Evolutionary conservation across 164 flowering plant species (phyloP).

Genomic region (Macadamia integrifolia): DNA sequence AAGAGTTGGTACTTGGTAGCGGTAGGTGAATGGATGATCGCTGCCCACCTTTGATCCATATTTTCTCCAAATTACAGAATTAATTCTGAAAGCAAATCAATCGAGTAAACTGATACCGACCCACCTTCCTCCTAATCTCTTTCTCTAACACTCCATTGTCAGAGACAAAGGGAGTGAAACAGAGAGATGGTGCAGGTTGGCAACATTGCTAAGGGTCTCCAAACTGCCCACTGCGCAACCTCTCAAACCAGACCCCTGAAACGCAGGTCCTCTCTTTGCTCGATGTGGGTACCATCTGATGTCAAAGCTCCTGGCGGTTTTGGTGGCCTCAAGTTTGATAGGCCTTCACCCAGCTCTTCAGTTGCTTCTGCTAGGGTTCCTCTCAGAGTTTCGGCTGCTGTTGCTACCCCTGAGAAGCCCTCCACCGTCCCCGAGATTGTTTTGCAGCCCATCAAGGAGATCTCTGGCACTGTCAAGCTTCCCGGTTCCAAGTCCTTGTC

Average conservation of each 20-base stretch:
- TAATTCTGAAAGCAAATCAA: not conserved
- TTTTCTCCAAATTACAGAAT: too few species aligned
- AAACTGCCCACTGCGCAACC: not conserved
- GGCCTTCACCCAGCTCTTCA: not conserved
- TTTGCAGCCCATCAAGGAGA: conserved; percentile 82
- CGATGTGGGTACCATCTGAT: conserved; percentile 33
- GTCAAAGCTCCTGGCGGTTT: conserved; percentile 10
- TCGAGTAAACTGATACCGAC: too few species aligned
- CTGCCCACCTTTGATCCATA: too few species aligned
- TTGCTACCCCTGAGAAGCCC: conserved; percentile 62
- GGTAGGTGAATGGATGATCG: not conserved
- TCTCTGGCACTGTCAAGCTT: conserved; percentile 71
- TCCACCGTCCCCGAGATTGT: conserved; percentile 68
- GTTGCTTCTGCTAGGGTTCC: conserved; percentile 8
- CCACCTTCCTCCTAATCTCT: too few species aligned
- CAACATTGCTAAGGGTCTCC: conserved; percentile 17
- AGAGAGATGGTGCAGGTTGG: conserved; percentile 24
- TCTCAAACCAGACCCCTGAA: not conserved
- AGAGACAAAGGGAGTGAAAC: not conserved
- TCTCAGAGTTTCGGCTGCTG: conserved; percentile 53
- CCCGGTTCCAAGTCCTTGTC: conserved; percentile 19
- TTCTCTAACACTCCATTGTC: not conserved
- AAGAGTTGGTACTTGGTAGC: too few species aligned
- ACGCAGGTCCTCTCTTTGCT: conserved; percentile 11
- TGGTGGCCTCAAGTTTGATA: conserved; percentile 20